phyloP scores from a whole-genome alignment of 208 protist genomes.

The Crithidia expoeki region DNA sequence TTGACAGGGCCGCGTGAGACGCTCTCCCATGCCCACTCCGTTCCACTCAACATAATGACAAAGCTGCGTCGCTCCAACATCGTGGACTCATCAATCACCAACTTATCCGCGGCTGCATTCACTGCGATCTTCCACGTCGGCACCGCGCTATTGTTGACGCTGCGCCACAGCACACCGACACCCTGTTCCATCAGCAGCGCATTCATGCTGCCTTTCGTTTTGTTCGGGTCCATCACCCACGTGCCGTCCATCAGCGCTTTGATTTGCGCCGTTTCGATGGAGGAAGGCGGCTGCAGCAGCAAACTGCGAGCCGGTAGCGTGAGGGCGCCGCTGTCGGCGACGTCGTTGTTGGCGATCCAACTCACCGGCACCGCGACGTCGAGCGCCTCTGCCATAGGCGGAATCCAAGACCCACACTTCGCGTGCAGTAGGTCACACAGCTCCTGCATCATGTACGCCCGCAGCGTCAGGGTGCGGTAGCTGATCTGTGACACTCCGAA shows the following conservation, averaged over 20 bases:
- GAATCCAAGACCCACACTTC: constrained; percentile 40
- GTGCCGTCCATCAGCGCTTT: constrained; percentile 47
- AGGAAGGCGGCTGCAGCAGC: constrained; percentile 27
- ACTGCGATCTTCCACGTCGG: constrained; percentile 36
- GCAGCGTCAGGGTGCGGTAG: constrained; percentile 50
- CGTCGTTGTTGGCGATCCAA: constrained; percentile 19
- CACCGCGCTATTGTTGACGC: constrained; percentile 34
- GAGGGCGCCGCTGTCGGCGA: constrained; percentile 17
- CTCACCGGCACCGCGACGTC: constrained; percentile 45
- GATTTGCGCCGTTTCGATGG: constrained; percentile 48
- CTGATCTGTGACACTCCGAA: constrained; percentile 43
- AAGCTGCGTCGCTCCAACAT: constrained; percentile 28
- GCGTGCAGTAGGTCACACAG: constrained; percentile 42
- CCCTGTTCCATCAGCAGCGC: constrained; percentile 49
- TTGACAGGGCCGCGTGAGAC: constrained; percentile 37
- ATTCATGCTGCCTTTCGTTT: constrained; percentile 41
- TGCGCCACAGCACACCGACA: constrained; percentile 55
- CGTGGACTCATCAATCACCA: constrained; percentile 29
- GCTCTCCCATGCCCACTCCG: constrained; percentile 39
- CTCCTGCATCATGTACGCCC: constrained; percentile 60
- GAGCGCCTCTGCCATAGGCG: constrained; percentile 31
- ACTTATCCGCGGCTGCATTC: constrained; percentile 25
- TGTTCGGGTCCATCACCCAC: constrained; percentile 46
- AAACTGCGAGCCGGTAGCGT: constrained; percentile 23
- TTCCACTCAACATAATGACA: constrained; percentile 34